Conservation (phyloP, 495 filamentous ascomycete genomes). For the Talaromyces trachyspermus region DNA sequence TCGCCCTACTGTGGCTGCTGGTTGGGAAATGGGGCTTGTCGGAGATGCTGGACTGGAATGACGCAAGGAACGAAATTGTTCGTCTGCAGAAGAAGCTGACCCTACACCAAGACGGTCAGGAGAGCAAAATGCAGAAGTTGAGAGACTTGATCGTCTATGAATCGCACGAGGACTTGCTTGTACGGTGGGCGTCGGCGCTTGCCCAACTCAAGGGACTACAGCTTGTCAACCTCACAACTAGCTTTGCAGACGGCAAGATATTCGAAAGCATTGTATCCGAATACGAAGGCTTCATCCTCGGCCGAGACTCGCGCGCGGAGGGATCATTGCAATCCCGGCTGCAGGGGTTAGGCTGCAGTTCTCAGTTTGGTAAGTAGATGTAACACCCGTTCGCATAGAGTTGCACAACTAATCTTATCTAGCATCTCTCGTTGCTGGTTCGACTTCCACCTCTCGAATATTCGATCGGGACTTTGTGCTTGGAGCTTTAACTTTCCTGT, state of each 20-base stretch:
- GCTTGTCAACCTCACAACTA: conserved; percentile 51
- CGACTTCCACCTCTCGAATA: conserved; percentile 23
- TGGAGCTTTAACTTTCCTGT: conserved; percentile 53
- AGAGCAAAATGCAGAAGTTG: conserved; percentile 12
- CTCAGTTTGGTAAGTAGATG: conserved; percentile 42
- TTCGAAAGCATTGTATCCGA: conserved; percentile 54
- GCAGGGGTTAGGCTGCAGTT: conserved; percentile 28
- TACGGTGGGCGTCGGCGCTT: conserved; percentile 47
- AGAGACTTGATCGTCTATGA: conserved; percentile 18
- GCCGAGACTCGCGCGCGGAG: background rate
- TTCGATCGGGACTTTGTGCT: conserved; percentile 46
- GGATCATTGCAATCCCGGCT: conserved; percentile 23
- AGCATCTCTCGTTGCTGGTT: conserved; percentile 29
- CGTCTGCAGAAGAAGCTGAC: conserved; percentile 28
- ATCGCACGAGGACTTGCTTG: conserved; percentile 36
- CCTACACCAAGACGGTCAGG: conserved; percentile 10
- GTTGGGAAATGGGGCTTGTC: conserved; percentile 50
- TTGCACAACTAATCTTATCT: background rate
- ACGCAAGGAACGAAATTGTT: conserved; percentile 44
- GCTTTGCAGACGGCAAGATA: conserved; percentile 50
- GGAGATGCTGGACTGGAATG: conserved; percentile 47
- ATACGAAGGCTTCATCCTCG: conserved; percentile 38
- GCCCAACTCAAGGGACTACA: conserved; percentile 37
- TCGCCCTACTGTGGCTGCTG: conserved; percentile 55
- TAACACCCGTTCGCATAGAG: conserved; percentile 1